Evolutionary conservation across 768 basidiomycete genomes (phyloP).

Genomic region (Floccularia luteovirens): DNA sequence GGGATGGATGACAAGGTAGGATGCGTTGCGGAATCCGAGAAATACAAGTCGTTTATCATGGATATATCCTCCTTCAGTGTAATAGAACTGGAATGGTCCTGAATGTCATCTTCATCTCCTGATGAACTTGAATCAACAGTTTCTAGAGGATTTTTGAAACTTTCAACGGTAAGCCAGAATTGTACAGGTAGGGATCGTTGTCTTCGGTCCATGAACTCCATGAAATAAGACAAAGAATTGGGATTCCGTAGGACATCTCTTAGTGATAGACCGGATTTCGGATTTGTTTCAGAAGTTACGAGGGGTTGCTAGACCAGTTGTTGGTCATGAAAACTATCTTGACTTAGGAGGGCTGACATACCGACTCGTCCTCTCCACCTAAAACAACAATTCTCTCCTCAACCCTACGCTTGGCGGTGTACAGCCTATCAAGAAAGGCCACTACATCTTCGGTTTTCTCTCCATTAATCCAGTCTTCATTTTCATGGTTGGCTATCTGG

Average conservation of each 20-base stretch:
- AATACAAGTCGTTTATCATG: slow-evolving; percentile 87
- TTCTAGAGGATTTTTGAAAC: slow-evolving; percentile 95
- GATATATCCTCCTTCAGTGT: slow-evolving; percentile 82
- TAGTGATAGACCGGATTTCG: slow-evolving; percentile 48
- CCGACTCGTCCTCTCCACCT: slow-evolving; percentile 60
- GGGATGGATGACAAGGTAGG: slow-evolving; percentile 58
- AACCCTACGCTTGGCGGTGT: slow-evolving; percentile 81
- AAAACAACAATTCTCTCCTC: slow-evolving; percentile 81
- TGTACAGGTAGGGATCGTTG: slow-evolving; percentile 82
- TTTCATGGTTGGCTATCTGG: slow-evolving; percentile 68
- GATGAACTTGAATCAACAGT: slow-evolving; percentile 68
- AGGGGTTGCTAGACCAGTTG: too few species aligned
- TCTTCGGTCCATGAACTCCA: slow-evolving; percentile 97
- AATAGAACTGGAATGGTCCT: slow-evolving; percentile 44
- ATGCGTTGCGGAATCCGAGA: slow-evolving; percentile 51
- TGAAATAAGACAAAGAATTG: slow-evolving; percentile 87
- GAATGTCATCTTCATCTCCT: slow-evolving; percentile 49
- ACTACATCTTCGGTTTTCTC: slow-evolving; percentile 80
- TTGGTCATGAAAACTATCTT: too few species aligned
- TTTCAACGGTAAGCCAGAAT: slow-evolving; percentile 97
- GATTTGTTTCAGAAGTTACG: too few species aligned
- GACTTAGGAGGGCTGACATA: slow-evolving; percentile 20
- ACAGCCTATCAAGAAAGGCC: slow-evolving; percentile 80
- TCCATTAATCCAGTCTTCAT: slow-evolving; percentile 84
- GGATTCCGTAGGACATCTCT: slow-evolving; percentile 84